Base-by-base conservation (phyloP, 192 early-diverging fungal genomes). In the Podila clonocystis region DNA sequence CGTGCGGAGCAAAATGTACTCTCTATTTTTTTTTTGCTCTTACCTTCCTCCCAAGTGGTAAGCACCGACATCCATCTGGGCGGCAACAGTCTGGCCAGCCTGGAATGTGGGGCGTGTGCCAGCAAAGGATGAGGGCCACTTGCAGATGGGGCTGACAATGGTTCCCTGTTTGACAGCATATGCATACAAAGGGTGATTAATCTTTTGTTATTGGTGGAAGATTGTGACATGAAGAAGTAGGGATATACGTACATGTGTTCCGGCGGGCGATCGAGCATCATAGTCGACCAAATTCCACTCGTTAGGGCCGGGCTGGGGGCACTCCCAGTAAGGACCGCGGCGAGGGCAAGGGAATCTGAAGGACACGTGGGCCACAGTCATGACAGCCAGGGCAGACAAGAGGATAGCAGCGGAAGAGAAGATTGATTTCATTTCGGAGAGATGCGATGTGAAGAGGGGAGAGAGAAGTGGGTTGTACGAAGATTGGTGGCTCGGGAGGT, bases 321-420 rank as follows among this genome's bases (percentile, higher is more conserved):
- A 80, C 29, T 80, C 76, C 22, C n/a, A 45, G 57, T 72, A 80
- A 30, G 76, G 11, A 6, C 66, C 76, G 61, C 76, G 76, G 31
- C 76, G 76, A 26, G 76, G 76, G 62, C 76, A 80, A 5, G 76
- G 76, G 62, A 68, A 72, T 20, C 76, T 70, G 76, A 80, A 72
- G 1, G 70, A 72, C 49, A 80, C 67, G 60, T 80, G 76, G 9
- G 76, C 76, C 17, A 73, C 76, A 13, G 76, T 38, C n/a, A 72
- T 28, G 55, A 80, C 59, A 5, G 76, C 65, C 52, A 72, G 67
- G 36, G 65, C 70, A 0, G 70, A 72, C 15, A 80, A 66, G 29
- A 72, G 50, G 65, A 80, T 61, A 7, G 67, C 19, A 20, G 65
- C 62, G 28, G 70, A 49, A 19, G 76, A 60, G 41, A 72, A 15